These are phyloP conservation scores for Rhizopogon roseolus DNA, from an alignment of 768 basidiomycete genomes.

Conservation along the genomic window DNA sequence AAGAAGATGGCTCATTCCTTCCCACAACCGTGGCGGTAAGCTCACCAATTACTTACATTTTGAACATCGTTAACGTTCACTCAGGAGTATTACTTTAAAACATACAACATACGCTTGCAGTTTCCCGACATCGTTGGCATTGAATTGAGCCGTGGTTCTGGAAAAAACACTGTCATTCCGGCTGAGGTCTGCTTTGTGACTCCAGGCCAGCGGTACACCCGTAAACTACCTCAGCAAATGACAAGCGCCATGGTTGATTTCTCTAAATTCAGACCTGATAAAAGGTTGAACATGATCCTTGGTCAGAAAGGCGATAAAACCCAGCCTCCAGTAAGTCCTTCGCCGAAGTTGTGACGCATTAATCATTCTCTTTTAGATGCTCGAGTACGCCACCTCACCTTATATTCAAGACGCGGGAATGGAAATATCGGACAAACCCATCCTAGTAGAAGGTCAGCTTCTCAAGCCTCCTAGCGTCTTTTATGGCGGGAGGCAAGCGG, in stretches of 20 bases:
- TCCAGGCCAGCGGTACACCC: conserved; percentile 45
- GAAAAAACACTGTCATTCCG: conserved; percentile 34
- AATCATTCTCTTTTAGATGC: conserved; percentile 15
- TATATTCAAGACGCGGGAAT: conserved; percentile 41
- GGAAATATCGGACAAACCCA: conserved; percentile 25
- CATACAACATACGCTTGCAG: conserved; percentile 29
- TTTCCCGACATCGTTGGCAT: conserved; percentile 38
- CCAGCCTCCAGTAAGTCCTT: conserved; percentile 15
- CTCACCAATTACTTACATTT: neutral
- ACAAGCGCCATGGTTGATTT: conserved; percentile 42
- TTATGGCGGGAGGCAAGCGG: conserved; percentile 15
- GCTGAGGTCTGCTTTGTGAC: conserved; percentile 44
- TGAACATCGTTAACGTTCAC: neutral
- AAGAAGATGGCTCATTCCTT: neutral
- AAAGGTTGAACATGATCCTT: conserved; percentile 35
- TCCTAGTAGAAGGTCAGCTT: conserved; percentile 31
- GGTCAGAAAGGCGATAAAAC: conserved; percentile 20
- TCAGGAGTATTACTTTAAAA: conserved; percentile 39
- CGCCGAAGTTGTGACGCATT: neutral
- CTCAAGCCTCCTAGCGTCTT: conserved; percentile 28
- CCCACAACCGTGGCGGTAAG: conserved; percentile 27
- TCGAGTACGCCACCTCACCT: conserved; percentile 35
- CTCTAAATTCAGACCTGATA: conserved; percentile 41
- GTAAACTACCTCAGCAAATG: conserved; percentile 35
- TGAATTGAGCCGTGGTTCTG: conserved; percentile 18